These are phyloP conservation scores for Stromatinia cepivora DNA, from an alignment of 2,329 filamentous ascomycete genomes.

Conservation along the genomic window DNA sequence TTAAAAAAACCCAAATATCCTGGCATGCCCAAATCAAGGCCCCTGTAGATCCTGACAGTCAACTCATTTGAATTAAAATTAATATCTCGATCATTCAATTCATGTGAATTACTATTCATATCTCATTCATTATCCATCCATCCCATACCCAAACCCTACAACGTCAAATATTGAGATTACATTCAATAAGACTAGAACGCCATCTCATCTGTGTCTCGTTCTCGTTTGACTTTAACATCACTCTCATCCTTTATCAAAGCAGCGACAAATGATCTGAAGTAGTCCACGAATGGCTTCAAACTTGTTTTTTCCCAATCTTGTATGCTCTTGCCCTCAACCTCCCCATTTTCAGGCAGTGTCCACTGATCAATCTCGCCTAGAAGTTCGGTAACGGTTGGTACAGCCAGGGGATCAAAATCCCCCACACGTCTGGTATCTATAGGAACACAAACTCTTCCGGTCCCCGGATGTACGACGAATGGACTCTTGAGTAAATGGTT, in stretches of 20 bases:
- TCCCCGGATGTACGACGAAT: conserved; percentile 94
- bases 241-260: conserved; percentile 75
- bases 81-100: background rate
- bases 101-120: background rate
- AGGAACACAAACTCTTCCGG: conserved; percentile 90
- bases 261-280: conserved; percentile 80
- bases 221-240: conserved; percentile 52
- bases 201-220: conserved; percentile 56
- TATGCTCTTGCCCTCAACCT: conserved; percentile 51
- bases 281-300: conserved; percentile 87
- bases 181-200: conserved; percentile 53
- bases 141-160: background rate
- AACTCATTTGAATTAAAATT: background rate
- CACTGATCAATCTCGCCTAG: conserved; percentile 85
- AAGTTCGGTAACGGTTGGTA: conserved; percentile 86
- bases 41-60: background rate
- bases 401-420: conserved; percentile 79
- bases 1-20: background rate
- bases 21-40: background rate
- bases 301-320: conserved; percentile 98
- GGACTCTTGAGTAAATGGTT: conserved; percentile 98
- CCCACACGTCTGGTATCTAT: conserved; percentile 76
- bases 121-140: background rate
- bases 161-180: background rate
- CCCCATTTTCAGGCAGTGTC: conserved; percentile 51